Base-by-base conservation (phyloP, 2,329 filamentous ascomycete species). In the Nigrospora oryzae region DNA sequence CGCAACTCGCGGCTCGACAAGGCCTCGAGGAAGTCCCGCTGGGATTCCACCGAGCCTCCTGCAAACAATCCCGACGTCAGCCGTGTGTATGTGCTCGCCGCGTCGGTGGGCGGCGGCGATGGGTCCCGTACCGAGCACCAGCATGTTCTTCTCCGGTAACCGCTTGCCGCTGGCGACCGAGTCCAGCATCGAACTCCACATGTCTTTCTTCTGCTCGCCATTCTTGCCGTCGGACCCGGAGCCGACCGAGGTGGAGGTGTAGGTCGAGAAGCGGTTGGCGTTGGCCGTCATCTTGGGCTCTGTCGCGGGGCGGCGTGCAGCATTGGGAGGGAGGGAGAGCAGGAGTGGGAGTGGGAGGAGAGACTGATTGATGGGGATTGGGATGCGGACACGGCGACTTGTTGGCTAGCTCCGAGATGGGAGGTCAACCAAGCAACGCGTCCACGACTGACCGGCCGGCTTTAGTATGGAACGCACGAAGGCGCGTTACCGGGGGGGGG, bases 181-280 rank as follows among this genome's bases (percentile, higher is more conserved):
- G 65, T 94, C 88, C 54, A 96, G 75, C 85, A 96, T 88, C 38
- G 88, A 89, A 49, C 86, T 90, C 91, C 91, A 96, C 66, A 96
- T 83, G 62, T 95, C 88, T 67, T 87, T 88, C 69, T 88, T 90
- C 51, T 84, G 83, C 56, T 86, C 83, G 65, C 71, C 77, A 68
- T 79, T 76, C 52, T 74, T 75, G 56, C 68, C 68, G 40, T 79
- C 78, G 46, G 71, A 70, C 48, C 73, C 73, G 48, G 62, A 66
- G 45, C 59, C 60, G 38, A 56, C 63, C 52, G 71, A 80, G 52
- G 66, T 75, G 55, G 67, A 68, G 49, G 75, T 82, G 67, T 75
- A 79, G 57, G 70, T 79, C 48, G 77, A 81, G 60, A 71, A 69
- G 55, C 77, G 70, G 59, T 79, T 78, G 49, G 68, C 63, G 59